Evolutionary conservation across 805 yeast genomes (phyloP), one percentile per base, ranked within the genome.

Genomic region (Cyberlindnera japonica): DNA sequence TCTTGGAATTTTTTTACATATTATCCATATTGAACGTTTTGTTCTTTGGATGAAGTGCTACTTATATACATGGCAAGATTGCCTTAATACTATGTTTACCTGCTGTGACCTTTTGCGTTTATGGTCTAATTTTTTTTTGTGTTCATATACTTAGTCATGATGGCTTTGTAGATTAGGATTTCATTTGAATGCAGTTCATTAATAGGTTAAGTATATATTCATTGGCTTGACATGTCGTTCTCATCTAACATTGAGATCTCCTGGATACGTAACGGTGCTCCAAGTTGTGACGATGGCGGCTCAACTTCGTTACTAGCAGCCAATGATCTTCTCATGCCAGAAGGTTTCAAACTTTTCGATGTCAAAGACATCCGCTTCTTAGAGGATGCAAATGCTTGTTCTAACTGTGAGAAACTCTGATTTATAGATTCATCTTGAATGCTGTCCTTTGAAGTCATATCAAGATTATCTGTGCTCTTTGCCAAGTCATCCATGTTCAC

Each of bases 351-450:
- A 15, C 49, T 14, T 22, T 41, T 46, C 2, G 59, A 52, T 1
- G 61, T 55, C 17, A 57, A 42, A 5, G 61, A 54, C 35, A 40
- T 49, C 27, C 55, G 45, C 43, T 51, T 55, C 30, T 45, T 49
- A 6, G 48, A 37, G 1, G 44, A 37, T 3, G 48, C 38, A 15
- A 53, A 37, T 5, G 43, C 44, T 21, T 41, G 40, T 22, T 49
- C 54, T 4, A 47, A 11, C 17, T 51, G 55, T 5, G 48, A 28
- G 14, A 44, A 42, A 21, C 53, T 52, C 15, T 45, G 51, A 24
- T 43, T 29, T 30, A 39, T 33, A 11, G 43, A 36, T 10, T 47
- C 46, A 13, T 54, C 55, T 20, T 41, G 30, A 11, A 41, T 18
- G 14, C 35, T 32, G 10, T 35, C 40, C 10, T 43, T 47, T 3